Evolutionary conservation across 1,284 basidiomycete genomes (phyloP).

Genomic region (Leccinum pachyderme): DNA sequence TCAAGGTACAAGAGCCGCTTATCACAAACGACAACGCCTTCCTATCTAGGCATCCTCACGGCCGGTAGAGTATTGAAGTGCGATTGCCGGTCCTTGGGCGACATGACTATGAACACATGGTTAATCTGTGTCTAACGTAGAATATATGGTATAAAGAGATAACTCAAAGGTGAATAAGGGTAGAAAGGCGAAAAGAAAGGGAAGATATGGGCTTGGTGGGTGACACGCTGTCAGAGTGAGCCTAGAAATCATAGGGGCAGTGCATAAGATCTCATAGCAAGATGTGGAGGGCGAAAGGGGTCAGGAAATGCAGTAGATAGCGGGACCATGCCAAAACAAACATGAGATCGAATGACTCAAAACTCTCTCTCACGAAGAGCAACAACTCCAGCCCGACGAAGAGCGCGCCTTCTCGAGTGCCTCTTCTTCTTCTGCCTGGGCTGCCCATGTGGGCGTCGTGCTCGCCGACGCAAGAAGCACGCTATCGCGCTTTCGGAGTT

Average conservation of each 20-base stretch:
- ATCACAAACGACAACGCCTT: constrained; percentile 9
- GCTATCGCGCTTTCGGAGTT: constrained; percentile 74
- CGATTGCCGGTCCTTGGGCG: constrained; percentile 9
- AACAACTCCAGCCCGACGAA: constrained; percentile 63
- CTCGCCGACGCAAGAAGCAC: constrained; percentile 64
- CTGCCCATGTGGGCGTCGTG: constrained; percentile 64
- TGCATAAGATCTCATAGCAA: constrained; percentile 32
- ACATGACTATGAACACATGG: constrained; percentile 37
- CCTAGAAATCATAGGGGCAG: constrained; percentile 21
- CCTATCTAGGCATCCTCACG: constrained; percentile 29
- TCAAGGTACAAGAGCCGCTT: constrained; percentile 24
- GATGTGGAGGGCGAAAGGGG: constrained; percentile 14
- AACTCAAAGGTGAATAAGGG: constrained; percentile 37
- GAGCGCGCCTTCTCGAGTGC: constrained; percentile 62
- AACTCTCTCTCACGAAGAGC: constrained; percentile 41
- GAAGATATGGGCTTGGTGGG: constrained; percentile 17
- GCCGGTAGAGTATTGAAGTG: neutral
- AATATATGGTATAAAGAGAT: constrained; percentile 41
- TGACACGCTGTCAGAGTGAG: constrained; percentile 21
- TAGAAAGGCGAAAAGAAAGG: constrained; percentile 24
- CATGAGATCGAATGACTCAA: constrained; percentile 4
- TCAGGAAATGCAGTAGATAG: constrained; percentile 15
- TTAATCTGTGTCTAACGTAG: constrained; percentile 38
- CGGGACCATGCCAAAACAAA: constrained; percentile 16
- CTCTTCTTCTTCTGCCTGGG: constrained; percentile 78